phyloP scores from a whole-genome alignment of 2,329 filamentous ascomycete genomes.

The Paracoccidioides brasiliensis region DNA sequence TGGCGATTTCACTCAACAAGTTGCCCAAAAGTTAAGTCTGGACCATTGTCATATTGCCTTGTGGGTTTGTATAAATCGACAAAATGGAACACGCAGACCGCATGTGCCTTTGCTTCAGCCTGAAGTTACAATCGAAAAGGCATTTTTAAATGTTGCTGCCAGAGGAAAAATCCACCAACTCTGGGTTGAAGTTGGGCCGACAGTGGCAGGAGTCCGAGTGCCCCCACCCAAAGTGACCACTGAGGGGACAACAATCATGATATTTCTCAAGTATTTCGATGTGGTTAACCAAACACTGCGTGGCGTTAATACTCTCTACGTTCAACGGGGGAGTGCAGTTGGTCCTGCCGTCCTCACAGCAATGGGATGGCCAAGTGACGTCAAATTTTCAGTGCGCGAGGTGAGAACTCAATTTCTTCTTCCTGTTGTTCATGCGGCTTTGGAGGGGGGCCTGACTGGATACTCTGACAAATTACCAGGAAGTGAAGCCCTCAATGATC shows the following conservation, averaged over 20 bases:
- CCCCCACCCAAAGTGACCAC: neutral
- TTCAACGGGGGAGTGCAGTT: neutral
- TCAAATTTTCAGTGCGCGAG: neutral
- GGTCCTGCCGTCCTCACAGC: neutral
- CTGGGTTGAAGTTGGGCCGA: neutral
- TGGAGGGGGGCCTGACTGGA: neutral
- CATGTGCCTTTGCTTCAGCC: neutral
- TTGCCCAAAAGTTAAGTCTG: neutral
- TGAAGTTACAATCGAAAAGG: neutral
- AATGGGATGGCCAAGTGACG: neutral
- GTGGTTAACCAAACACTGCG: neutral
- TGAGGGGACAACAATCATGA: neutral
- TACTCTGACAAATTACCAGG: neutral
- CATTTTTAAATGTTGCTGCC: neutral
- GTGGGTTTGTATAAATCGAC: neutral
- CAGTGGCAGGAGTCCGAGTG: neutral
- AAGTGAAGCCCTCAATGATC: conserved; percentile 1
- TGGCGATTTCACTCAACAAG: neutral
- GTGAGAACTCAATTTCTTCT: neutral
- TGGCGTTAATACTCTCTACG: neutral
- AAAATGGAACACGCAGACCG: neutral
- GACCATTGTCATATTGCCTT: neutral
- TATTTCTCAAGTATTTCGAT: conserved; percentile 4
- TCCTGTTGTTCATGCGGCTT: neutral
- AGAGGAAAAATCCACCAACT: neutral